These are phyloP conservation scores for Kwoniella sp. DNA, from an alignment of 768 basidiomycete genomes.

Conservation along the genomic window DNA sequence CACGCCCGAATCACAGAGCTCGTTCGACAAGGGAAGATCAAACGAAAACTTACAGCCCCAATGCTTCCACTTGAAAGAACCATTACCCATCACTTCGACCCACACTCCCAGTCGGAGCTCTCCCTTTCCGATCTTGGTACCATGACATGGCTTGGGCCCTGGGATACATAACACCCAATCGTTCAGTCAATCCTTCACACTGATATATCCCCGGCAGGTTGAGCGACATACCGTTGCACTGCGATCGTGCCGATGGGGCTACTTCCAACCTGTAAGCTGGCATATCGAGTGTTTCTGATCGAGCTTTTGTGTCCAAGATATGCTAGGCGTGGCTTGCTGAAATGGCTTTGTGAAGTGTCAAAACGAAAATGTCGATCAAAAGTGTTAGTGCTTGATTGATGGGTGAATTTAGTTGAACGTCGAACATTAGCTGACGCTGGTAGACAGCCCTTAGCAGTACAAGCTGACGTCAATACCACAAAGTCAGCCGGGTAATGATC, in stretches of 20 bases:
- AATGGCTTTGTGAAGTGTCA: too few species aligned
- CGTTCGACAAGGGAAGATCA: too few species aligned
- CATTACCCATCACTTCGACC: constrained; percentile 73
- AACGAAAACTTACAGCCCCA: constrained; percentile 70
- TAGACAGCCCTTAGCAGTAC: background rate
- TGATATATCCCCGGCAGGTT: background rate
- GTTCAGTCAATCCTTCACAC: background rate
- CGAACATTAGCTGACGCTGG: constrained; percentile 1
- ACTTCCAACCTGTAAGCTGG: constrained; percentile 46
- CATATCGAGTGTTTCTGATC: constrained; percentile 7
- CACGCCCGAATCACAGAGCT: too few species aligned
- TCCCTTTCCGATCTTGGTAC: constrained; percentile 73
- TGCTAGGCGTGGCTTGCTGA: too few species aligned
- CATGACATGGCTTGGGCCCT: constrained; percentile 58
- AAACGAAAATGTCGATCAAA: background rate
- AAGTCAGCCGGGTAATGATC: background rate
- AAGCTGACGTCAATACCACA: background rate
- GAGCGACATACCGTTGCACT: constrained; percentile 39
- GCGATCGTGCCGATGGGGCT: constrained; percentile 25
- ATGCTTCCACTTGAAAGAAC: constrained; percentile 77
- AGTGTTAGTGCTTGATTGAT: background rate
- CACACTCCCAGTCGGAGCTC: constrained; percentile 71
- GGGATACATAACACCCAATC: background rate
- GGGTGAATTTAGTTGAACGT: background rate
- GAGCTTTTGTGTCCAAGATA: too few species aligned